A percentile compares a stretch with the other conserved stretches of the same genome.
Conservation (phyloP, 1,284 basidiomycete genomes). For the Volvariella surrecta region DNA sequence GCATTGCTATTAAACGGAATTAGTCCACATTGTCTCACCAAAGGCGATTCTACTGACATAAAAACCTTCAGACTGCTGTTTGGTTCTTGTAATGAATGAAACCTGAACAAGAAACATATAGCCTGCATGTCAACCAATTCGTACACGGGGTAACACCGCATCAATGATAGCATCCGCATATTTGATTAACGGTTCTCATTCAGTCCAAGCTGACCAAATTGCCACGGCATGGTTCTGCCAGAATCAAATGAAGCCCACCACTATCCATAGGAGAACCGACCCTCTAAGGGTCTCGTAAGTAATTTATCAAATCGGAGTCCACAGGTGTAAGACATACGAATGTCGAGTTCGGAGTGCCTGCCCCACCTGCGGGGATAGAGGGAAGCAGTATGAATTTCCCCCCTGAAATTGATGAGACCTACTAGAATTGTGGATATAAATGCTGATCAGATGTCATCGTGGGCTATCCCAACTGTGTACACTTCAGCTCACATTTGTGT, state of each 20-base stretch:
- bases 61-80: conserved; percentile 42
- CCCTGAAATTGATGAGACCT: too few relatives aligned
- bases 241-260: conserved; percentile 9
- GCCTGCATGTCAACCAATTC: too few relatives aligned
- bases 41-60: conserved; percentile 25
- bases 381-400: too few relatives aligned
- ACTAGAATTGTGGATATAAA: conserved; percentile 47
- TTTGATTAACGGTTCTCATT: conserved; percentile 44
- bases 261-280: conserved; percentile 17
- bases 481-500: too few relatives aligned
- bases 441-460: conserved; percentile 35
- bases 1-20: conserved; percentile 18
- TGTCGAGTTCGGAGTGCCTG: conserved; percentile 39
- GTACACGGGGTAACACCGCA: conserved; percentile 26
- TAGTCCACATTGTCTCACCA: not conserved
- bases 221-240: conserved; percentile 48
- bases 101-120: conserved; percentile 18
- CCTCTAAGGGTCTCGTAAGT: conserved; percentile 2
- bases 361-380: too few relatives aligned
- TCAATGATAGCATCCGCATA: conserved; percentile 42
- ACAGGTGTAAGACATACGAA: conserved; percentile 30
- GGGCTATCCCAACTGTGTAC: too few relatives aligned
- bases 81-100: conserved; percentile 44
- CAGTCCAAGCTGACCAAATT: conserved; percentile 41
- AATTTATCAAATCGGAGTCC: not conserved